Evolutionary conservation across 208 protist genomes (phyloP), one percentile per base, ranked within the genome.

Genomic region (Tetramitus jugosus): DNA sequence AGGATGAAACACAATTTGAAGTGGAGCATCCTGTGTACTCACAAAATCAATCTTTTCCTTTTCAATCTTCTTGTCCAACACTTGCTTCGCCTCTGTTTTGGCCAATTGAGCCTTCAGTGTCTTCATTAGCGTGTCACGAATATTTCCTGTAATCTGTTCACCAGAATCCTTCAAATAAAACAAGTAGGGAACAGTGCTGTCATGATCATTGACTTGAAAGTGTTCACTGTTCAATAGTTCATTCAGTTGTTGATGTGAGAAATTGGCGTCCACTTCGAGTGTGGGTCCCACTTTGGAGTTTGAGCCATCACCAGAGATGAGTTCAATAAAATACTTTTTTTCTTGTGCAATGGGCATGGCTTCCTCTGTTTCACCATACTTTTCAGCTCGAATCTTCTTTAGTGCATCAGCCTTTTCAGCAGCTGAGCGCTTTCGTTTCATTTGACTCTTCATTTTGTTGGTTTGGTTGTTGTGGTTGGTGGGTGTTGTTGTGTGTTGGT

Each of bases 161-260:
- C n/a, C n/a, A n/a, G n/a, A n/a, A 23, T 92, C 93, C 37, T 90
- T 87, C 26, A 98, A 91, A 79, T 93, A 98, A 82, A 98, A 98
- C 14, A 93, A 88, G 81, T 98, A 98, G 37, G 95, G 95, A 39
- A 94, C 87, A 20, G 76, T 78, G n/a, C n/a, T n/a, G n/a, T n/a
- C n/a, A 64, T 89, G 82, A 65, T 89, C 85, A 68, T 95, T 86
- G 42, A 90, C 85, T 40, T 88, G 82, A 61, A 89, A 83, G 53
- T 94, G 69, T 64, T 94, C 82, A 31, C 85, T 86, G 37, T 84
- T 85, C 20, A 96, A 84, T 13, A 96, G 81, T 71, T 90, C 88
- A 79, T 94, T 91, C 26, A 96, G 82, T 76, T 96, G 91, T 33
- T 20, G 3, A 49, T 49, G 26, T 20, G 35, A 42, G 10, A 71